Base-by-base conservation (phyloP, 257 asterid genomes). In the Echites panduratus region DNA sequence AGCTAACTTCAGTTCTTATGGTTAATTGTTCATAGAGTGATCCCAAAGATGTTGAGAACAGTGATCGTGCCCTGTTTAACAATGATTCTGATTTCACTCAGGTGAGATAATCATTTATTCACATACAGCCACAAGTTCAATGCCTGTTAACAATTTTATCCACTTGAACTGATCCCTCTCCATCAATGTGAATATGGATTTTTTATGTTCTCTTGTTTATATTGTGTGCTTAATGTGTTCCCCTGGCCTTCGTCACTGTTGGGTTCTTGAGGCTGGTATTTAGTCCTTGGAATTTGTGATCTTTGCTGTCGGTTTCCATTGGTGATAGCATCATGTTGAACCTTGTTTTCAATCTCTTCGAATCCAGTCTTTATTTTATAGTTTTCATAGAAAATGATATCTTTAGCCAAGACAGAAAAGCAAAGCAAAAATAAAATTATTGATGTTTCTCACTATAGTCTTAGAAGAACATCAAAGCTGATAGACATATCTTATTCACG, bases 11-110 rank as follows among this genome's bases (percentile, higher is more conserved):
- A 56, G 29, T 13, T 52, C 57, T 22, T 72, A 52, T 9, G 74
- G 63, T 67, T 57, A 22, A 70, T 77, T 81, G 64, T 77, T 53
- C 68, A 64, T 63, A 92, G 96, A 93, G 87, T 70, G 80, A 80
- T 79, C 76, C 94, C 40, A 77, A 73, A 71, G 84, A 75, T 68
- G 73, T 67, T 77, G 88, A 76, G 64, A 52, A 77, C 32, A 73
- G 80, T 75, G 85, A 64, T 45, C 81, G 71, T 50, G 79, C 66
- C 78, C 80, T 74, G 76, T 77, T 87, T 45, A 52, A 83, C 67
- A 65, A 68, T 71, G 75, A 66, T 71, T 78, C 90, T 58, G 91
- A 87, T 66, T 41, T 81, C 61, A 72, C 80, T 70, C 76, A 82
- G 72, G 96, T 90, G 79, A 87, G 92, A 77, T 64, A 44, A 22